Conservation (phyloP, 2,329 filamentous ascomycete genomes). For the Pyricularia pennisetigena region DNA sequence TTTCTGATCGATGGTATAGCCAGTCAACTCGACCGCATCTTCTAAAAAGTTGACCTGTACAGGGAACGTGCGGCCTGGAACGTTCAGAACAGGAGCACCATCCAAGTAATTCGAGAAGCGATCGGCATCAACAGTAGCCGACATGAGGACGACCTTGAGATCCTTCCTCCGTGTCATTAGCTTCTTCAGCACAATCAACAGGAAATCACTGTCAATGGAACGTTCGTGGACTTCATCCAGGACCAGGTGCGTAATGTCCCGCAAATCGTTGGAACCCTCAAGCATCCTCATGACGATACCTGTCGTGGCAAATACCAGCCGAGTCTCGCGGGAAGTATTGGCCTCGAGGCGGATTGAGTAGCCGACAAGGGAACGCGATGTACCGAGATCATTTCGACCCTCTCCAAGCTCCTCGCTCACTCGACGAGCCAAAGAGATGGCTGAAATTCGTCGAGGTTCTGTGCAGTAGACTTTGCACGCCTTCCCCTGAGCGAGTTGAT, state of each 20-base stretch:
- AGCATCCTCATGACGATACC: constrained; percentile 98
- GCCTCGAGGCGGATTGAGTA: constrained; percentile 92
- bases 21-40: constrained; percentile 82
- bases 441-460: constrained; percentile 89
- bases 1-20: constrained; percentile 51
- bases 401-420: constrained; percentile 95
- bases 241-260: constrained; percentile 85
- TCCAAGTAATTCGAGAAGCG: constrained; percentile 84
- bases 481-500: constrained; percentile 71
- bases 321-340: constrained; percentile 70
- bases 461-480: constrained; percentile 92
- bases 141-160: constrained; percentile 93
- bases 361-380: constrained; percentile 73
- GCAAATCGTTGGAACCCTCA: constrained; percentile 75
- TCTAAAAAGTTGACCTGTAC: constrained; percentile 83
- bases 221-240: constrained; percentile 98
- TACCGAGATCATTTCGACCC: constrained; percentile 70
- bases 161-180: constrained; percentile 68
- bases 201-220: constrained; percentile 92
- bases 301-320: constrained; percentile 80
- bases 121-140: constrained; percentile 88
- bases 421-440: constrained; percentile 83
- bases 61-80: constrained; percentile 89
- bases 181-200: constrained; percentile 83
- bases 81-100: constrained; percentile 75